These are phyloP conservation scores for Geotrichum macrosporum DNA, from an alignment of 1,139 yeast species.

Conservation along the genomic window DNA sequence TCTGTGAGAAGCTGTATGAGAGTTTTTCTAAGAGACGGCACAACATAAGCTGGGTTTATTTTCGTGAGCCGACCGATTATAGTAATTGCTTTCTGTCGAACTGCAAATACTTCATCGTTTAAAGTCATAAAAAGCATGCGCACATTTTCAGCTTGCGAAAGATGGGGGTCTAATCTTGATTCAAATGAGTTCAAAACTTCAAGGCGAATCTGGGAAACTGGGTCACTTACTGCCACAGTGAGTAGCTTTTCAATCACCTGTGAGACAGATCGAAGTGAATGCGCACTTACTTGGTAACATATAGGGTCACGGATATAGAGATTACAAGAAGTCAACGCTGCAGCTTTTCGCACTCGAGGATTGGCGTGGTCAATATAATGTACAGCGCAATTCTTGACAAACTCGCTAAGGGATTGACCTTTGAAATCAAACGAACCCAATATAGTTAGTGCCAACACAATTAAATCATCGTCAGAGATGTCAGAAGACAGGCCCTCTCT, in stretches of 20 bases:
- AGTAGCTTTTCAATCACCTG: conserved; percentile 77
- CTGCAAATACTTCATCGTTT: conserved; percentile 83
- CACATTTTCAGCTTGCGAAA: conserved; percentile 91
- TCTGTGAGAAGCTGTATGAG: conserved; percentile 80
- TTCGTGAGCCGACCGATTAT: conserved; percentile 79
- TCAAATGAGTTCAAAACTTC: conserved; percentile 74
- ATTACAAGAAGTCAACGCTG: conserved; percentile 78
- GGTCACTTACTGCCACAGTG: conserved; percentile 86
- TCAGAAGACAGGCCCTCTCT: conserved; percentile 49
- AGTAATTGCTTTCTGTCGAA: conserved; percentile 73
- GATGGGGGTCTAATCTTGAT: conserved; percentile 77
- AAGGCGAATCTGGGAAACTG: conserved; percentile 73
- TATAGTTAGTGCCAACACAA: conserved; percentile 68
- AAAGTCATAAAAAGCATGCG: conserved; percentile 79
- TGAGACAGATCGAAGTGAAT: conserved; percentile 78
- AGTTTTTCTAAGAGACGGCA: conserved; percentile 84
- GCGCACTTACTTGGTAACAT: conserved; percentile 76
- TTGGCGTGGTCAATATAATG: conserved; percentile 76
- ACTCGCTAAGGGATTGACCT: conserved; percentile 74
- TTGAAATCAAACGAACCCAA: conserved; percentile 70
- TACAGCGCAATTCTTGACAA: conserved; percentile 78
- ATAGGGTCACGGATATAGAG: conserved; percentile 80
- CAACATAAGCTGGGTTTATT: conserved; percentile 92
- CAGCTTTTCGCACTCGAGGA: conserved; percentile 74
- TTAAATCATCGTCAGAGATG: conserved; percentile 47